Percentiles rank a stretch among this genome's conserved stretches.
Evolutionary conservation across 371 early-diverging fungal species (phyloP).

Genomic region (Mucor racemosus): DNA sequence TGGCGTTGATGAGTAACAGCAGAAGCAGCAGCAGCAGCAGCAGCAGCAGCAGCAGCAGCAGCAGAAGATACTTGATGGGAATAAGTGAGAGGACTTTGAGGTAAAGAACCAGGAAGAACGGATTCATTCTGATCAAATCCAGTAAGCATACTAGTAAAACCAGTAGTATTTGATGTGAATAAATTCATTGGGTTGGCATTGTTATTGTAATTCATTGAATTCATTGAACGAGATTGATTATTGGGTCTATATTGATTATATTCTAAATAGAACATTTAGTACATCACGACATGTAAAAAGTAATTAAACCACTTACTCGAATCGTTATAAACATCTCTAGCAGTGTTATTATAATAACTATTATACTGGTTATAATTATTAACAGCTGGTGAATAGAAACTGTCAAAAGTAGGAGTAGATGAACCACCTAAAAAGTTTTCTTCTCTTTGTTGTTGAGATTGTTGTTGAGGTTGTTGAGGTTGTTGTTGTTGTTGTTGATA

Average conservation of each 20-base stretch:
- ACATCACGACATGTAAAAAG: neutral
- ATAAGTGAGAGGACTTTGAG: neutral
- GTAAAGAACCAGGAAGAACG: neutral
- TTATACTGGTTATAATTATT: slow-evolving; percentile 8
- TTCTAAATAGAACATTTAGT: slow-evolving; percentile 10
- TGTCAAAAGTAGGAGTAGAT: slow-evolving; percentile 5
- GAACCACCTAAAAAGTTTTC: slow-evolving; percentile 23
- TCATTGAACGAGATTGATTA: neutral
- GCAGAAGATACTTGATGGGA: neutral
- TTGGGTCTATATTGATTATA: slow-evolving; percentile 10
- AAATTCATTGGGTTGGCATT: neutral
- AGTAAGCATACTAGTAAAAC: slow-evolving; percentile 9
- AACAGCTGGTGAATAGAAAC: slow-evolving; percentile 17
- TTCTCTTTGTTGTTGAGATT: neutral
- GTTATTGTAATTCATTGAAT: neutral
- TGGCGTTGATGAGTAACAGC: slow-evolving; percentile 1
- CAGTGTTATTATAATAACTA: neutral
- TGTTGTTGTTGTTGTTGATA: neutral
- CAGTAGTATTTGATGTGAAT: slow-evolving; percentile 1
- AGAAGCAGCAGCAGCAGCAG: too few species aligned
- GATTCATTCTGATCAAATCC: slow-evolving; percentile 13
- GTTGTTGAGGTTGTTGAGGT: too few species aligned
- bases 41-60: too few species aligned
- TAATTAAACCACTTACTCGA: slow-evolving; percentile 14
- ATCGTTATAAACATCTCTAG: slow-evolving; percentile 6